phyloP scores from a whole-genome alignment of 495 filamentous ascomycete species.

The Penicillium goetzii region DNA sequence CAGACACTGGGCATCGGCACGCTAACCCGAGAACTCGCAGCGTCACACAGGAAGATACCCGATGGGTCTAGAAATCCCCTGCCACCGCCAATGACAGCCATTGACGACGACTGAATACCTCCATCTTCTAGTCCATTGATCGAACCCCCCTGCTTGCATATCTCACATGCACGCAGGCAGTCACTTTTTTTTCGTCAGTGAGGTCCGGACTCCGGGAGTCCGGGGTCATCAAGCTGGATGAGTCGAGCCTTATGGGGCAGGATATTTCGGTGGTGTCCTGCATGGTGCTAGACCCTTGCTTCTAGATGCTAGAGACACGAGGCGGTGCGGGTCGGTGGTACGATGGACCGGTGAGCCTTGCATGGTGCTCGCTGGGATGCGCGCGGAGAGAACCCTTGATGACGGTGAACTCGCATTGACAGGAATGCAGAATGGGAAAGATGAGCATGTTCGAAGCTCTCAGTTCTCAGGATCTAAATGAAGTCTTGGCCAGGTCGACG shows the following conservation, averaged over 20 bases:
- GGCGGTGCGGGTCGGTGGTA: background rate
- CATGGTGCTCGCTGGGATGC: slow-evolving; percentile 2
- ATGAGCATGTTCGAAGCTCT: background rate
- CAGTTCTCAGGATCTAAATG: background rate
- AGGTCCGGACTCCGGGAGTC: too few relatives aligned
- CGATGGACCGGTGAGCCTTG: slow-evolving; percentile 19
- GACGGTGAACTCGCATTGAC: background rate
- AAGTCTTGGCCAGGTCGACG: background rate
- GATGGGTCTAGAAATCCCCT: background rate
- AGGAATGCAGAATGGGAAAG: background rate
- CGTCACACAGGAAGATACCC: slow-evolving; percentile 12
- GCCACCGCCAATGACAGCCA: background rate
- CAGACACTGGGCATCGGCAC: background rate
- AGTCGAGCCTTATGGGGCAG: background rate
- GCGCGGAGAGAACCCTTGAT: background rate
- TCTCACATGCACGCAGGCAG: slow-evolving; percentile 34
- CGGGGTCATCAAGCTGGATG: background rate
- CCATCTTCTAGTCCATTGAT: slow-evolving; percentile 7
- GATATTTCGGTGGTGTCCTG: background rate
- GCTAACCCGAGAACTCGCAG: background rate
- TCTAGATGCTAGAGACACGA: slow-evolving; percentile 18
- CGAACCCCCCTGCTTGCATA: slow-evolving; percentile 21
- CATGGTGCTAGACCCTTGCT: slow-evolving; percentile 13
- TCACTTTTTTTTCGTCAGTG: slow-evolving; percentile 16
- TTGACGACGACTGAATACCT: background rate